Evolutionary conservation across 108 stramenopile species (phyloP).

Genomic region (Fistulifera pelliculosa): DNA sequence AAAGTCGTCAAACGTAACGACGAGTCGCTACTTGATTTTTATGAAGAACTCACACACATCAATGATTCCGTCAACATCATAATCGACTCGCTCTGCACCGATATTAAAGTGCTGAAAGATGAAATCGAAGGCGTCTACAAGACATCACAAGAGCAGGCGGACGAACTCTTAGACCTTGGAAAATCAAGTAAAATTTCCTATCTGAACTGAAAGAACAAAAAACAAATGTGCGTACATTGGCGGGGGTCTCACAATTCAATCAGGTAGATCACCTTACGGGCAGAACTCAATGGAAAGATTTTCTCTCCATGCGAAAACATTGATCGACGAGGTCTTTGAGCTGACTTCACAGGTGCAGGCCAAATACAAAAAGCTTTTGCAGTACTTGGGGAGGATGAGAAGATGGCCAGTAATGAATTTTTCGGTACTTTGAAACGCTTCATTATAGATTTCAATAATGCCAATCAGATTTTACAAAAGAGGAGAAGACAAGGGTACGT

Average conservation of each 20-base stretch:
- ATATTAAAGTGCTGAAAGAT: constrained; percentile 48
- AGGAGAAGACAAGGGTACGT: constrained; percentile 33
- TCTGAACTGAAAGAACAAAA: constrained; percentile 51
- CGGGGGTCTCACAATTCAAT: constrained; percentile 58
- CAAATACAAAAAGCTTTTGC: constrained; percentile 49
- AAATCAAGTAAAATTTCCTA: constrained; percentile 27
- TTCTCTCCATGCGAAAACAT: constrained; percentile 34
- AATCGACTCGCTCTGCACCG: constrained; percentile 43
- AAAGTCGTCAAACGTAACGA: constrained; percentile 72
- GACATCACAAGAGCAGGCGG: constrained; percentile 51
- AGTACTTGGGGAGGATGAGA: constrained; percentile 85
- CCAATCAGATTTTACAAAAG: constrained; percentile 54
- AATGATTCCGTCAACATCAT: constrained; percentile 49
- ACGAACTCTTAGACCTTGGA: constrained; percentile 31
- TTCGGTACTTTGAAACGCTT: constrained; percentile 80
- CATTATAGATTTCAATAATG: constrained; percentile 51
- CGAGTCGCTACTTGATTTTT: constrained; percentile 44
- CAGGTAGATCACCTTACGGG: constrained; percentile 38
- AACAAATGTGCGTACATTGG: constrained; percentile 37
- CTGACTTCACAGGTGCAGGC: constrained; percentile 45
- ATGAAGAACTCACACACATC: constrained; percentile 55
- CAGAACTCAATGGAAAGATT: constrained; percentile 73
- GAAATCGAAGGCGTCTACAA: constrained; percentile 46
- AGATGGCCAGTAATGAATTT: constrained; percentile 74
- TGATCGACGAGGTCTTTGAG: constrained; percentile 36